Conservation (phyloP, 2,329 filamentous ascomycete species). For the Xylaria multiplex region DNA sequence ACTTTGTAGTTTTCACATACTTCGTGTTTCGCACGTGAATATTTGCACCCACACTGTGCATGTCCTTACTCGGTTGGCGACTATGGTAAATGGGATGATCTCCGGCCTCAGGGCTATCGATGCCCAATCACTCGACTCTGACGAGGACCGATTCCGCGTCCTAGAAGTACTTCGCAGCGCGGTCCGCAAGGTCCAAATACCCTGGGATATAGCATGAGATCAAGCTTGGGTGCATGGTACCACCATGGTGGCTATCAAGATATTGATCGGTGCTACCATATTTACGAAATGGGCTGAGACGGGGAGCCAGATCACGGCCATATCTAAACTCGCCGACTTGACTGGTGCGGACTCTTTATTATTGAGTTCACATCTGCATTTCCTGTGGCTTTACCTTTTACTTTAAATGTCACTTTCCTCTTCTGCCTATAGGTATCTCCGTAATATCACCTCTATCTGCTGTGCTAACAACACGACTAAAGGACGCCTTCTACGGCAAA, state of each 20-base stretch:
- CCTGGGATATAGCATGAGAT: not conserved
- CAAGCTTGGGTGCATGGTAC: not conserved
- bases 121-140: not conserved
- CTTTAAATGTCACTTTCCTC: not conserved
- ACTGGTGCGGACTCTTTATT: not conserved
- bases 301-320: not conserved
- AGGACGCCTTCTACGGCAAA: slow-evolving; percentile 6
- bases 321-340: not conserved
- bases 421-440: not conserved
- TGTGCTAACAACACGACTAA: not conserved
- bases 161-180: not conserved
- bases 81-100: not conserved
- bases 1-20: no score
- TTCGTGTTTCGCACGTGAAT: no score
- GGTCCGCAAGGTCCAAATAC: not conserved
- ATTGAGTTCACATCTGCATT: not conserved
- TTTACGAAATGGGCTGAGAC: slow-evolving; percentile 1
- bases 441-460: not conserved
- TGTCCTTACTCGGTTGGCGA: no score
- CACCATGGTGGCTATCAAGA: not conserved
- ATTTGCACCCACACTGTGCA: no score
- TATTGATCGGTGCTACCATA: not conserved
- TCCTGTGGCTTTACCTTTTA: not conserved
- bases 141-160: not conserved
- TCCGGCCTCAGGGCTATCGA: not conserved